A percentile compares a stretch with the other conserved stretches of the same genome.
phyloP scores from a whole-genome alignment of 179 eudicot species.

The Camellia oleifera region DNA sequence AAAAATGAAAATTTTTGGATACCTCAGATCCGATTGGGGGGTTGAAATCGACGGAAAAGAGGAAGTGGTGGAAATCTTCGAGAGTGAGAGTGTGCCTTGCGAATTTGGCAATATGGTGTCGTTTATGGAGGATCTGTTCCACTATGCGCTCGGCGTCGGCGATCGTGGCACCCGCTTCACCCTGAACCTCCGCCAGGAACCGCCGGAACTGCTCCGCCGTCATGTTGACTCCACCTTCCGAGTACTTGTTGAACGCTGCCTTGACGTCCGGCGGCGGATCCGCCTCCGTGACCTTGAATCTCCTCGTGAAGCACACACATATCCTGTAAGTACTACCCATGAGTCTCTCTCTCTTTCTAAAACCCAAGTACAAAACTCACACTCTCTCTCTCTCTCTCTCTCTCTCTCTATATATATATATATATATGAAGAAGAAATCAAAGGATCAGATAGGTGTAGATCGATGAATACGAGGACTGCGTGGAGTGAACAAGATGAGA shows the following conservation, averaged over 20 bases:
- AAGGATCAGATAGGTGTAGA: background rate
- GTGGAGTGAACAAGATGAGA: background rate
- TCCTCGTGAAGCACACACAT: constrained; percentile 59
- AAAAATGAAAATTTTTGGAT: background rate
- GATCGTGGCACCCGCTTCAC: constrained; percentile 22
- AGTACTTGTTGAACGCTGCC: constrained; percentile 42
- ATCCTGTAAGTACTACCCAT: constrained; percentile 49
- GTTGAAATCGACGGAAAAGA: constrained; percentile 61
- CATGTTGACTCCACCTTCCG: constrained; percentile 53
- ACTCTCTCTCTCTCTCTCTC: background rate
- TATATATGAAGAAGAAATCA: background rate
- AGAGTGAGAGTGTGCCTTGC: constrained; percentile 40
- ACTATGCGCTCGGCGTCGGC: constrained; percentile 38
- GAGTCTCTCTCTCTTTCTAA: background rate
- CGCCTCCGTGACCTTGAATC: constrained; percentile 45
- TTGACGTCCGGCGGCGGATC: constrained; percentile 60
- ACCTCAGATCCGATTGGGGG: constrained; percentile 55
- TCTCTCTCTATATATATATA: background rate
- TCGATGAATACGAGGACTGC: background rate
- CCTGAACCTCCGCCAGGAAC: constrained; percentile 53
- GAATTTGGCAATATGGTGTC: constrained; percentile 52
- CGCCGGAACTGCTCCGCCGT: constrained; percentile 49
- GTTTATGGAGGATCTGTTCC: constrained; percentile 38
- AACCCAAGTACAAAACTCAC: background rate
- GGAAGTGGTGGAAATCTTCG: constrained; percentile 63